Evolutionary conservation across 352 stramenopile genomes (phyloP).

Genomic region (Pythium oligandrum): DNA sequence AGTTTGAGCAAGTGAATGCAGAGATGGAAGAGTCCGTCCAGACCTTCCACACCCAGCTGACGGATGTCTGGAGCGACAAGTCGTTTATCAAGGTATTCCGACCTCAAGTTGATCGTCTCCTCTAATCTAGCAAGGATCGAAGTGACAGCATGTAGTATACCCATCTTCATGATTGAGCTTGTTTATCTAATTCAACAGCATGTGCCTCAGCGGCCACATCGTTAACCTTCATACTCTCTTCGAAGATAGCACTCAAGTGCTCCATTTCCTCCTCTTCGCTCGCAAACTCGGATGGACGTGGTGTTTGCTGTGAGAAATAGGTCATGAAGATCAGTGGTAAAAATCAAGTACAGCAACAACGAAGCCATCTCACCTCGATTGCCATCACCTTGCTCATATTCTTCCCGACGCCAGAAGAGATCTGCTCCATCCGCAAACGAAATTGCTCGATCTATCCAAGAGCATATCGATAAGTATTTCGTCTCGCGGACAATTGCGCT

Average conservation of each 20-base stretch:
- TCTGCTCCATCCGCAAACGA: not conserved
- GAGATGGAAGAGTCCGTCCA: too few relatives aligned
- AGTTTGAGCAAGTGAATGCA: not conserved
- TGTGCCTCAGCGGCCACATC: conserved; percentile 1
- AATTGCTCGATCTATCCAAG: conserved; percentile 15
- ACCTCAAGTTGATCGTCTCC: not conserved
- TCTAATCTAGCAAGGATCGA: not conserved
- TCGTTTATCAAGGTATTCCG: conserved; percentile 2
- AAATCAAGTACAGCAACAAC: not conserved
- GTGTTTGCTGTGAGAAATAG: not conserved
- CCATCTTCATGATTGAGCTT: not conserved
- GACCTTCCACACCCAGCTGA: too few relatives aligned
- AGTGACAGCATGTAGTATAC: not conserved
- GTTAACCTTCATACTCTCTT: conserved; percentile 9
- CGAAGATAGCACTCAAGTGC: conserved; percentile 21
- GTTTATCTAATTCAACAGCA: not conserved
- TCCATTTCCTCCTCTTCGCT: conserved; percentile 23
- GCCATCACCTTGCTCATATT: not conserved
- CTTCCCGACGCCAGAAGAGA: not conserved
- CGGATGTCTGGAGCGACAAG: not conserved
- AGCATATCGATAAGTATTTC: conserved; percentile 5
- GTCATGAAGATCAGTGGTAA: not conserved
- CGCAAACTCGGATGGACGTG: conserved; percentile 8
- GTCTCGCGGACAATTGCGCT: conserved; percentile 1
- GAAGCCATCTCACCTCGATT: not conserved